These are phyloP conservation scores for Zostera marina DNA, from an alignment of 116 monocot genomes.

Conservation along the genomic window DNA sequence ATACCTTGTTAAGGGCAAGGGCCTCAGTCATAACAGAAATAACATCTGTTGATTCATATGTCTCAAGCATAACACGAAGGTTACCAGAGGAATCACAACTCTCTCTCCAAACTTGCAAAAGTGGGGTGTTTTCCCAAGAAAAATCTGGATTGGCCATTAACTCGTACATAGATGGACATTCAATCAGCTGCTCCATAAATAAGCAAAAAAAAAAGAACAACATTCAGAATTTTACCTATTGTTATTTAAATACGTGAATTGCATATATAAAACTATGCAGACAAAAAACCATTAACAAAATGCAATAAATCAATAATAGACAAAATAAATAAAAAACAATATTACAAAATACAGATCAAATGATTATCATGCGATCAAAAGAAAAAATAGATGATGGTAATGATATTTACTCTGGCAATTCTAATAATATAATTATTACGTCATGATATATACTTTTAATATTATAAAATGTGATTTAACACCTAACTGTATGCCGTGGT, in stretches of 20 bases:
- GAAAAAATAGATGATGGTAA: too few relatives aligned
- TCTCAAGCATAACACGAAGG: constrained; percentile 34
- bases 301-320: too few relatives aligned
- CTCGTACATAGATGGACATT: constrained; percentile 98
- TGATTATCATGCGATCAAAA: too few relatives aligned
- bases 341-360: too few relatives aligned
- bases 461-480: too few relatives aligned
- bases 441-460: too few relatives aligned
- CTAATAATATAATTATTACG: too few relatives aligned
- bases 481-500: too few relatives aligned
- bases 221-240: background rate
- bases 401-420: too few relatives aligned
- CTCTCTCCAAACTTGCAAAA: constrained; percentile 78
- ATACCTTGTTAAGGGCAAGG: constrained; percentile 62
- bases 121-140: constrained; percentile 51
- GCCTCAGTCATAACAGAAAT: constrained; percentile 59
- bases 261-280: too few relatives aligned
- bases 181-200: constrained; percentile 57
- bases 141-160: constrained; percentile 62
- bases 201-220: background rate
- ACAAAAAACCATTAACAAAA: background rate
- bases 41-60: constrained; percentile 46
- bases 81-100: constrained; percentile 27
- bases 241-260: too few relatives aligned
- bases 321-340: too few relatives aligned